phyloP scores from a whole-genome alignment of 768 basidiomycete genomes.

The Russula griseocarnosa region DNA sequence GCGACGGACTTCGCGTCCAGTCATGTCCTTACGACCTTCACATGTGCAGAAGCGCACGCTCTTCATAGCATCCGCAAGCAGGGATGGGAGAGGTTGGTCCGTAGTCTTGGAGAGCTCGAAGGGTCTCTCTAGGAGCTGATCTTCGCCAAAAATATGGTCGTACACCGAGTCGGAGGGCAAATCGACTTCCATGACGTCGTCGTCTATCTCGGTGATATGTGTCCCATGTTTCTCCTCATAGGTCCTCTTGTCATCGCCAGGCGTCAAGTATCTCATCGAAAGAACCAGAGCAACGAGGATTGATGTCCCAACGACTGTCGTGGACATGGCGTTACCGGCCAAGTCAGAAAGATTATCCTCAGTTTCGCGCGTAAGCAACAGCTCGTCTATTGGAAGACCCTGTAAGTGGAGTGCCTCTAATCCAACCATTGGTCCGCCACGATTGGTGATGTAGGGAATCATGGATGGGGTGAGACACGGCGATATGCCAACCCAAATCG shows the following conservation, averaged over 20 bases:
- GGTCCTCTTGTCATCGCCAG: conserved; percentile 58
- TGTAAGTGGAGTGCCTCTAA: conserved; percentile 91
- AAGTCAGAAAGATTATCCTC: conserved; percentile 93
- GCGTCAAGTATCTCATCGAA: conserved; percentile 60
- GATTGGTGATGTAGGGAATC: conserved; percentile 95
- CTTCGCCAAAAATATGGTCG: conserved; percentile 67
- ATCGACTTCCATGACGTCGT: conserved; percentile 53
- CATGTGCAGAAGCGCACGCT: conserved; percentile 85
- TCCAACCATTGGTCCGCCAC: conserved; percentile 94
- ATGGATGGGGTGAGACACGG: conserved; percentile 93
- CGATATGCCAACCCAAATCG: conserved; percentile 76
- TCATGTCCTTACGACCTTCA: conserved; percentile 81
- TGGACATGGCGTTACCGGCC: conserved; percentile 97
- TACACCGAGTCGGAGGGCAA: conserved; percentile 35
- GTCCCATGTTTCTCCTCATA: conserved; percentile 61
- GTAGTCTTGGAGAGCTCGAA: conserved; percentile 63
- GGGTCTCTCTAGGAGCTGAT: conserved; percentile 55
- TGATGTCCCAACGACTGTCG: conserved; percentile 90
- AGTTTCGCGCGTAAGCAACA: conserved; percentile 86
- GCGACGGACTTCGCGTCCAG: conserved; percentile 56
- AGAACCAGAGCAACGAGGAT: conserved; percentile 78
- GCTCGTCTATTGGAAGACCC: conserved; percentile 87
- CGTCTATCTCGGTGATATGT: conserved; percentile 33
- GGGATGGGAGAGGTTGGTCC: conserved; percentile 43
- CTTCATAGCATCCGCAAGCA: conserved; percentile 60